Evolutionary conservation across 441 rosid species (phyloP).

Genomic region (Euphorbia celastroides): DNA sequence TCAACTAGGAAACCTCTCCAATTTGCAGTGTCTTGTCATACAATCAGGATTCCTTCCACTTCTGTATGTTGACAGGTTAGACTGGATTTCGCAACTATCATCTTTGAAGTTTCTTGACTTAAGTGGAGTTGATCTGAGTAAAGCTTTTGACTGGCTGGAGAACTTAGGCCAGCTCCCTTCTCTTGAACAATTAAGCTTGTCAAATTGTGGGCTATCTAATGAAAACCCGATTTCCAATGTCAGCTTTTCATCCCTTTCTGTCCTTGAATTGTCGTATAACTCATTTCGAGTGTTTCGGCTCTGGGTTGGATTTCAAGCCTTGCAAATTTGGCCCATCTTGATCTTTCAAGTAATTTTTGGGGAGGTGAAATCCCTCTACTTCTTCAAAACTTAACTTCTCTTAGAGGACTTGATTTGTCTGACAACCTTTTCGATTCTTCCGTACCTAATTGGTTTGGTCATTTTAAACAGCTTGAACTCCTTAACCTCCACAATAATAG

Average conservation of each 20-base stretch:
- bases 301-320: neutral
- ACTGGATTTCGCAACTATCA: constrained; percentile 15
- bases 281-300: neutral
- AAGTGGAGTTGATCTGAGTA: neutral
- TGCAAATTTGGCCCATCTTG: neutral
- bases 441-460: neutral
- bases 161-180: constrained; percentile 9
- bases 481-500: neutral
- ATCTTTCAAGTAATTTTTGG: neutral
- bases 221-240: neutral
- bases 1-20: constrained; percentile 17
- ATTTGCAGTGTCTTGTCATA: constrained; percentile 5
- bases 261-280: constrained; percentile 7
- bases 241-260: constrained; percentile 6
- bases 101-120: constrained; percentile 12
- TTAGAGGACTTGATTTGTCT: constrained; percentile 6
- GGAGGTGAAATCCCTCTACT: neutral
- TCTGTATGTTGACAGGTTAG: neutral
- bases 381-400: neutral
- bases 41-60: neutral
- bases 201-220: neutral
- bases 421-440: neutral
- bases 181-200: constrained; percentile 8
- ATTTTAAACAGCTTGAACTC: no score
- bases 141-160: constrained; percentile 11